Base-by-base conservation (phyloP, 129 eudicot genomes). In the Scalesia atractyloides region DNA sequence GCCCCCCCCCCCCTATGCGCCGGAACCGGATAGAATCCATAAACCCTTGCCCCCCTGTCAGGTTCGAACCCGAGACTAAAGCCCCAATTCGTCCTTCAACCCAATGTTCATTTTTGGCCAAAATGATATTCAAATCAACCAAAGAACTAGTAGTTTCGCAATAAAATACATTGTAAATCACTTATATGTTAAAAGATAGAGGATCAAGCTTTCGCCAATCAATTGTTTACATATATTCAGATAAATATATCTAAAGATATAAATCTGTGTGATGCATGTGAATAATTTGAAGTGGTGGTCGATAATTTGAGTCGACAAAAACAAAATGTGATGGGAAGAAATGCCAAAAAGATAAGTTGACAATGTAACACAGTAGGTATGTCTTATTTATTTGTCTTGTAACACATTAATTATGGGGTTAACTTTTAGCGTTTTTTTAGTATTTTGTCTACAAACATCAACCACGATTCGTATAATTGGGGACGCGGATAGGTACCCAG, bases 241-340 rank as follows among this genome's bases (percentile, higher is more conserved):
- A 60, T 33, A 30, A 26, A 60, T 60, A 60, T 41, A 5, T 12
- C 14, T 14, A 33, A 60, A 26, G 14, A 60, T 30, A 26, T 7
- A 60, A 52, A 30, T 26, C 18, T 26, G 5, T 60, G 43, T 60
- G 66, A 60, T 30, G 66, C 33, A 20, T 34, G 43, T 59, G 81
- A 60, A 49, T 11, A 33, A 9, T 58, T 58, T 34, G 22, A 77
- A 76, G 64, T 44, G 46, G 66, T 44, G 36, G 69, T 22, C 46
- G 54, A 53, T 54, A 75, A 75, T 54, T 67, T 54, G 22, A 68
- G 66, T 63, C 73, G 82, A 71, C 82, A 53, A 64, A 71, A 30
- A 71, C 77, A 78, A 71, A 71, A 53, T 78, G 73, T 78, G 50
- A 64, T 52, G 63, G 82, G 68, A 71, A 30, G 58, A 78, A 64